phyloP scores from a whole-genome alignment of 257 asterid species.

The Primulina huaijiensis region DNA sequence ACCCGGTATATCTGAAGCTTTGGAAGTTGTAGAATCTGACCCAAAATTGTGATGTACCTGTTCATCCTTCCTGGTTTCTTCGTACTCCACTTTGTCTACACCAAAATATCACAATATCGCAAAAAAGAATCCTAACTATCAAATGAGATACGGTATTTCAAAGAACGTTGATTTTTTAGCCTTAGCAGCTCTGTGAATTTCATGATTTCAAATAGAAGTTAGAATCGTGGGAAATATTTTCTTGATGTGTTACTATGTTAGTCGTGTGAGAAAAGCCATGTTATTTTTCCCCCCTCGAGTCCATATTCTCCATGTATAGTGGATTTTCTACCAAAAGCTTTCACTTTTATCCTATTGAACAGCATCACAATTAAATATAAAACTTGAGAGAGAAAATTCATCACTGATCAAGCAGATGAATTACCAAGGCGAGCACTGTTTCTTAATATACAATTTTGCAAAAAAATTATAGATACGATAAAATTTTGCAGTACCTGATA shows the following conservation, averaged over 20 bases:
- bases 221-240: too few relatives aligned
- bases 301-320: too few relatives aligned
- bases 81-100: constrained; percentile 14
- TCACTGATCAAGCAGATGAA: background rate
- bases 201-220: too few relatives aligned
- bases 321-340: background rate
- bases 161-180: background rate
- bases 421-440: background rate
- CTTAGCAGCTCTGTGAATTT: too few relatives aligned
- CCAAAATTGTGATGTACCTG: background rate
- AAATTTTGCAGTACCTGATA: background rate
- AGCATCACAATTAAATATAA: too few relatives aligned
- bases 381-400: background rate
- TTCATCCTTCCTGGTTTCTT: constrained; percentile 1
- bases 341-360: too few relatives aligned
- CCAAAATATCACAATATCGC: background rate
- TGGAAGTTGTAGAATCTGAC: background rate
- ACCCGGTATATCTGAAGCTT: constrained; percentile 17
- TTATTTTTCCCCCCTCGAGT: too few relatives aligned
- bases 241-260: too few relatives aligned
- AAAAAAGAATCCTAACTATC: background rate
- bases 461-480: too few relatives aligned
- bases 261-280: too few relatives aligned
- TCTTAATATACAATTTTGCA: background rate
- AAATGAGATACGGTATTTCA: background rate